Base-by-base conservation (phyloP, 768 basidiomycete genomes). In the Hysterangium stoloniferum region DNA sequence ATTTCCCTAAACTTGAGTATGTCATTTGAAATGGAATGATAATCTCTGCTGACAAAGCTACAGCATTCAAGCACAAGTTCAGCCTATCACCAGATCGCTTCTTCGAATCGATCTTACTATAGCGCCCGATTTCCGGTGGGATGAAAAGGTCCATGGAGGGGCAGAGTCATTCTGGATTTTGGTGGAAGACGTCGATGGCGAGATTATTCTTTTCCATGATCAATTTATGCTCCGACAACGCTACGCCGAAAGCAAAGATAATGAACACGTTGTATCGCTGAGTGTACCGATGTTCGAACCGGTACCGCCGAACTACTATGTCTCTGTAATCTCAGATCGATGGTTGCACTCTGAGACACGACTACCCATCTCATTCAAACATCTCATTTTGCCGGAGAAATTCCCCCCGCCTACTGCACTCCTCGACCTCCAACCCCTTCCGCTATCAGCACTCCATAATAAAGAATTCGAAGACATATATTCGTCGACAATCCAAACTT, bases 41-140 rank as follows among this genome's bases (percentile, higher is more conserved):
- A 19, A n/a, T 32, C 17, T 22, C 6, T 13, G 8, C 19, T 25
- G 3, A 45, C 13, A 31, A 7, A 7, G 17, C 33, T 49, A 1
- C 56, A 89, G 86, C 58, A 70, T 99, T 11, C 86, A 95, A 64
- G 95, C 96, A 0, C 90, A 96, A 61, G 95, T 98, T 0, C 90
- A 96, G 59, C 96, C 95, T 0, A 92, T 99, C 60, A 98, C 96
- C 0, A 84, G 94, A 8, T 88, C 91, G 0, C 79, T 98, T 12
- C 77, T 99, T 12, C 82, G 90, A 29, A 84, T 98, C 49, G 95
- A 98, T 56, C 68, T 99, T 13, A 91, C 90, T 2, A 94, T 99
- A 62, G 80, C 82, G 3, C 94, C 96, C n/a, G 96, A 98, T 62
- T 99, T 98, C 79, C 79, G 85, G 38, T 99, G 96, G 96, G 94